Base-by-base conservation (phyloP, 2,329 filamentous ascomycete genomes). In the Truncatella angustata region DNA sequence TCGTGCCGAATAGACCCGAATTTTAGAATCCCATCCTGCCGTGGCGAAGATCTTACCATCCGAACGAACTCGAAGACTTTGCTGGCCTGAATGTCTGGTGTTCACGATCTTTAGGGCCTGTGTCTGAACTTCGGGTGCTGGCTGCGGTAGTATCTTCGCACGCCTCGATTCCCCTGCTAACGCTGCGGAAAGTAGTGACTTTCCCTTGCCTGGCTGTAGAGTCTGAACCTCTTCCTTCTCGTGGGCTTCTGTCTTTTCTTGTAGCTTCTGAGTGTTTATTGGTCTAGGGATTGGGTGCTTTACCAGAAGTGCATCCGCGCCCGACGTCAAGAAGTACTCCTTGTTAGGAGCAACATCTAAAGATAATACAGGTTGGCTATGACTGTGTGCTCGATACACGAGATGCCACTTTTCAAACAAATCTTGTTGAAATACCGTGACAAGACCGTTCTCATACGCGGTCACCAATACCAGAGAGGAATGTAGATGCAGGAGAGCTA, bases 81-180 rank as follows among this genome's bases (percentile, higher is more conserved):
- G 94, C 67, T 97, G 93, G 1, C 94, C 94, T 0, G 92, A 82
- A 67, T 97, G 94, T 64, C 88, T 93, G 1, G 93, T 97, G 60
- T 93, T 85, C 40, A 85, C 58, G 0, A 72, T 68, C 61, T 86
- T 88, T 47, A 86, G 63, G 0, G 86, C 80, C 49, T 79, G 64
- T 10, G 70, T 71, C 65, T 66, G 52, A 16, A 63, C 52, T 1
- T 54, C 42, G 11, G 45, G 9, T n/a, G 30, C 26, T 34, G 37
- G 40, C 23, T 49, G 53, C 56, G 35, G 54, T 45, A 55, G 46
- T 23, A 54, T 39, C 10, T 54, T 52, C 52, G 35, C 59, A 55
- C 44, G 57, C 39, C 30, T 57, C 36, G 60, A 44, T 26, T 54
- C 55, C 23, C 50, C 45, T 18, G 52, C 60, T 24, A 69, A 54